Conservation (phyloP, 345 rosid genomes). For the Eucalyptus tenuipes region DNA sequence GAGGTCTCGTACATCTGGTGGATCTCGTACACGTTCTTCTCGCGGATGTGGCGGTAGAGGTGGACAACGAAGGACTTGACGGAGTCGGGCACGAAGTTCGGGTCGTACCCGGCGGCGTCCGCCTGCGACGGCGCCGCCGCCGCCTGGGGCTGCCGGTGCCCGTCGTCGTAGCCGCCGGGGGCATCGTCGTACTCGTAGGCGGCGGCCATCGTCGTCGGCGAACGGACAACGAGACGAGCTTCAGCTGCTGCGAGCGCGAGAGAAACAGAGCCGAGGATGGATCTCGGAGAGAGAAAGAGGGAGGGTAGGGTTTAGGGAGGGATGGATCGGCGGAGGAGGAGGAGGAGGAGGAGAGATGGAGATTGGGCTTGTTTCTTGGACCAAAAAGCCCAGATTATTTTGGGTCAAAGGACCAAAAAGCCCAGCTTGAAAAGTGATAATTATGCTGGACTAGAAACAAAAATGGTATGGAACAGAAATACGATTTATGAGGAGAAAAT, state of each 20-base stretch:
- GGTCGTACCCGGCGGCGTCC: constrained; percentile 59
- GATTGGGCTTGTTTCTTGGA: background rate
- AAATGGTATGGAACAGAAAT: background rate
- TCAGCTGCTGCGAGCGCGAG: background rate
- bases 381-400: background rate
- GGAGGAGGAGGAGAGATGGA: background rate
- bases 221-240: background rate
- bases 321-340: background rate
- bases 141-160: constrained; percentile 15
- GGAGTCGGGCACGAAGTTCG: constrained; percentile 84
- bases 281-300: background rate
- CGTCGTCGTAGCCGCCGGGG: constrained; percentile 36
- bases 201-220: constrained; percentile 30
- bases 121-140: constrained; percentile 1
- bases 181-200: constrained; percentile 34
- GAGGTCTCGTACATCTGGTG: constrained; percentile 99
- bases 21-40: constrained; percentile 97
- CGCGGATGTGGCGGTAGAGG: constrained; percentile 94
- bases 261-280: background rate
- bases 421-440: background rate
- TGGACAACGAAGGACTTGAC: constrained; percentile 88
- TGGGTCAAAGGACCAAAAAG: background rate
- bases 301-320: background rate
- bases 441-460: background rate
- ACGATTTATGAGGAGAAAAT: background rate